Evolutionary conservation across 176 grass and related monocot species (phyloP), one percentile per base, ranked within the genome.

Genomic region (Chloris gayana): DNA sequence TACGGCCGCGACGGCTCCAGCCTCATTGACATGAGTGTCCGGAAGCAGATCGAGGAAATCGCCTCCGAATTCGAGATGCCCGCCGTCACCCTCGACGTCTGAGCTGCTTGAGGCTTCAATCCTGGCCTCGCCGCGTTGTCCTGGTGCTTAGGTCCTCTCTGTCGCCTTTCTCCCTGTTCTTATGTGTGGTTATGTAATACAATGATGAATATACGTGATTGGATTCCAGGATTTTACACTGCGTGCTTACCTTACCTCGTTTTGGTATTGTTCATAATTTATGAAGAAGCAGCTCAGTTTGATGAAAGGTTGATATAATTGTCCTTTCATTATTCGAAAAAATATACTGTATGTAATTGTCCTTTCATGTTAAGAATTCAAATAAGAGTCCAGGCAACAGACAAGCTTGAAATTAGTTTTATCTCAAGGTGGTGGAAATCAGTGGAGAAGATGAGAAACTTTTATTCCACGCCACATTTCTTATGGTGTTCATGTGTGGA

Each of bases 11-110:
- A 85, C 15, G 86, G 87, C 21, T 94, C 92, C 29, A 98, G 65
- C 74, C 53, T 95, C 32, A 87, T 95, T 63, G 92, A 98, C 90
- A 91, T 98, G 95, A 98, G 95, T 59, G 83, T 94, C 44, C 87
- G 81, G 78, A 94, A 91, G 78, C 89, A 98, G 90, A 85, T 98
- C 26, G 90, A 94, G 3, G 95, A 98, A 74, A 98, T 98, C 37
- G 21, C 90, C 0, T 59, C 78, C 17, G 84, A 90, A 73, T 85
- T 94, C 46, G 88, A 94, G 67, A 27, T 94, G 83, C 84, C 88
- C 22, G 65, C 69, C 35, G 80, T 95, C 29, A 14, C 81, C 39
- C 78, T 95, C 84, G 68, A 73, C 9, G 89, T 86, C 79, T 89
- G 87, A 88, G 49, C 32, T 24, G 60, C 68, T 50, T 79, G 33